A percentile compares a stretch with the other conserved stretches of the same genome.
These are phyloP conservation scores for Vigna mungo DNA, from an alignment of 306 rosid species.

Conservation along the genomic window DNA sequence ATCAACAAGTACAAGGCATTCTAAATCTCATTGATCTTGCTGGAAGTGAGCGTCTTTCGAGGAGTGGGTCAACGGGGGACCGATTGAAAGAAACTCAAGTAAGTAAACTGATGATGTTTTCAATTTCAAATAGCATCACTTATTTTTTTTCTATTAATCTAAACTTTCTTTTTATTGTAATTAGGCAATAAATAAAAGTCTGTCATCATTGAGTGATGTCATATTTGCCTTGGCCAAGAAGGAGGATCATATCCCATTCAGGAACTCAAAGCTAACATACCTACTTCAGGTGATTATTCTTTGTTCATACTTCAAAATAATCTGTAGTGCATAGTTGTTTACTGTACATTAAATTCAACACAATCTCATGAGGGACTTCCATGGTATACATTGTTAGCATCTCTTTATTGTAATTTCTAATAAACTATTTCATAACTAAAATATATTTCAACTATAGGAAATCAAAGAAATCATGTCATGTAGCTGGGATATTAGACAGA, in stretches of 20 bases:
- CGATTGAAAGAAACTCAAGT: constrained; percentile 98
- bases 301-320: constrained; percentile 1
- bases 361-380: neutral
- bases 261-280: constrained; percentile 97
- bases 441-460: neutral
- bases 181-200: constrained; percentile 91
- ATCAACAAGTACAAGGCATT: constrained; percentile 95
- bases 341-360: neutral
- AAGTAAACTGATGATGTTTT: constrained; percentile 37
- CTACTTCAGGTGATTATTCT: constrained; percentile 81
- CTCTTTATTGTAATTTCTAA: neutral
- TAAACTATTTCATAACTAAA: neutral
- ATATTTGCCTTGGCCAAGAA: constrained; percentile 96
- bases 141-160: constrained; percentile 25
- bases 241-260: constrained; percentile 90
- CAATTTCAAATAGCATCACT: constrained; percentile 17
- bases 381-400: neutral
- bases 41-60: constrained; percentile 98
- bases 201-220: constrained; percentile 91
- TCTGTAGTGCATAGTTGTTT: neutral
- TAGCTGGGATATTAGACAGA: neutral
- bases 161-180: constrained; percentile 34
- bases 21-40: constrained; percentile 98
- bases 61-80: constrained; percentile 94
- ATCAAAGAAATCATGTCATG: neutral